Percentiles rank a stretch among this genome's conserved stretches.
Evolutionary conservation across 116 monocot species (phyloP).

Genomic region (Posidonia oceanica): DNA sequence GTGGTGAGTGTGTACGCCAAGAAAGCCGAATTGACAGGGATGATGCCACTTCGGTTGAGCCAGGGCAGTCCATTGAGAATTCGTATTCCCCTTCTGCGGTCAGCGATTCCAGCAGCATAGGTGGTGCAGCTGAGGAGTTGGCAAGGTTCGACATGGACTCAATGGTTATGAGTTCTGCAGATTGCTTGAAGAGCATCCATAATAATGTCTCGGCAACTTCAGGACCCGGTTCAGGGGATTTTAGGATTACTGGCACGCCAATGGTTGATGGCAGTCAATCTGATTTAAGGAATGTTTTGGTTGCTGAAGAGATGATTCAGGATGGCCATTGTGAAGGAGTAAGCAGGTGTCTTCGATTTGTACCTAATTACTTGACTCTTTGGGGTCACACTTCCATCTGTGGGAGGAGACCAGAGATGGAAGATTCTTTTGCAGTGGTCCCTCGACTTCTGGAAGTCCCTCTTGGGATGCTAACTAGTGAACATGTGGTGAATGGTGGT

Average conservation of each 20-base stretch:
- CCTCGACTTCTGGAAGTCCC: constrained; percentile 58
- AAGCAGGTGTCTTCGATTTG: constrained; percentile 13
- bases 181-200: constrained; percentile 3
- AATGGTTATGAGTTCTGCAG: constrained; percentile 2
- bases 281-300: not conserved
- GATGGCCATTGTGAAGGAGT: constrained; percentile 1
- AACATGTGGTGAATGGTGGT: constrained; percentile 26
- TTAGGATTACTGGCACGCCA: not conserved
- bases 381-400: constrained; percentile 74
- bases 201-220: not conserved
- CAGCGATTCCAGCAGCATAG: constrained; percentile 50
- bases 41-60: constrained; percentile 20
- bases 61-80: constrained; percentile 34
- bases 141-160: constrained; percentile 8
- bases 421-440: constrained; percentile 46
- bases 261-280: constrained; percentile 3
- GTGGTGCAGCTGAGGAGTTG: constrained; percentile 33
- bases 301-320: constrained; percentile 6
- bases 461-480: constrained; percentile 37
- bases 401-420: constrained; percentile 86
- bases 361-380: constrained; percentile 40
- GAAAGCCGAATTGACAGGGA: constrained; percentile 29
- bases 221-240: not conserved
- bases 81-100: constrained; percentile 23
- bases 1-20: constrained; percentile 8